Evolutionary conservation across 139 green algal species (phyloP), one percentile per base, ranked within the genome.

Genomic region (Gonium pectorale): DNA sequence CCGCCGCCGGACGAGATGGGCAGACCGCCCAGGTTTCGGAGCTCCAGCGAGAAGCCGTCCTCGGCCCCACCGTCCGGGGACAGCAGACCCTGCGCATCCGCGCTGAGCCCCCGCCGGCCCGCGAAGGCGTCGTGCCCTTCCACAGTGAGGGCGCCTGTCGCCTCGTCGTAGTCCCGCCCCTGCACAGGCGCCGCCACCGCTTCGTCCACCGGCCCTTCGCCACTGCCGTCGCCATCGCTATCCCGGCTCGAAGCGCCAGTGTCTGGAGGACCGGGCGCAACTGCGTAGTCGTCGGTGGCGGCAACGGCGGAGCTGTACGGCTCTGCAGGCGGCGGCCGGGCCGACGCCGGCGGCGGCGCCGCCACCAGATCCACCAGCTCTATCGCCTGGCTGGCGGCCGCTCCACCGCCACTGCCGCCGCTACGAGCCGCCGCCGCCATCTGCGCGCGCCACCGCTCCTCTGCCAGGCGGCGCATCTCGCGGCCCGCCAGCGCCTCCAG

Each of bases 71-170:
- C 66, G 4, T 4, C 11, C 15, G 66, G 13, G 7, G 62, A 44
- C 33, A 69, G 62, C 62, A n/a, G n/a, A n/a, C 62, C 62, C 9
- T 44, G 62, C 17, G 13, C 62, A 11, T 69, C 62, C 11, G 29
- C 33, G 33, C 62, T 11, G 27, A 43, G 11, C 4, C 62, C 62
- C 31, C 19, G 62, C 31, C 13, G 49, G 17, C 49, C 15, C 11
- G 43, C 37, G 37, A 52, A 52, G 17, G 66, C 66, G 66, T 72
- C 66, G 38, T 72, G 66, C 19, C 66, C 66, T 11, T 72, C 66
- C 11, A 21, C 38, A 35, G 66, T 72, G n/a, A 35, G 66, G 3
- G 66, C 38, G 4, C 15, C 66, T 37, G 51, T 72, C 19, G 51
- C 22, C 35, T 51, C 37, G n/a, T 72, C 66, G 35, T 72, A 72